These are phyloP conservation scores for Bullera alba DNA, from an alignment of 768 basidiomycete species.

Conservation along the genomic window DNA sequence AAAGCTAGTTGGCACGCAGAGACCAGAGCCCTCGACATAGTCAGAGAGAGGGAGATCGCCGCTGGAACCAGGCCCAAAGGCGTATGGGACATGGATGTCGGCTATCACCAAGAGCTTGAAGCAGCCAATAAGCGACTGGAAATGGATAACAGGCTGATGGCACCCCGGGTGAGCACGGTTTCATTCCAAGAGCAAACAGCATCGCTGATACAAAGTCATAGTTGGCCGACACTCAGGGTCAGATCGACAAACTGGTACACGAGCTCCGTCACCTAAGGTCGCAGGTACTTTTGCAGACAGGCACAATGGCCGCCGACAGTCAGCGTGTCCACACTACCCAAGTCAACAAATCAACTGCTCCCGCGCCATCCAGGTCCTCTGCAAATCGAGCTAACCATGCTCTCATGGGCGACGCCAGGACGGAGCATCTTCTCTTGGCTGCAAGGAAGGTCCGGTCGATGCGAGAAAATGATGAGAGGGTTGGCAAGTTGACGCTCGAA, in stretches of 20 bases:
- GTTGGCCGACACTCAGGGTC: constrained; percentile 39
- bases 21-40: constrained; percentile 19
- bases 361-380: constrained; percentile 13
- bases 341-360: constrained; percentile 1
- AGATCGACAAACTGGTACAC: constrained; percentile 38
- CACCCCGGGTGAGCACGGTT: constrained; percentile 26
- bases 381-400: constrained; percentile 9
- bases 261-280: constrained; percentile 34
- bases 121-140: constrained; percentile 40
- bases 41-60: constrained; percentile 31
- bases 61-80: constrained; percentile 24
- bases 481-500: constrained; percentile 31
- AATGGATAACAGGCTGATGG: constrained; percentile 42
- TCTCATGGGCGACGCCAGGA: constrained; percentile 39
- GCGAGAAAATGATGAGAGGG: constrained; percentile 12
- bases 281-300: constrained; percentile 22
- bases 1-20: constrained; percentile 32
- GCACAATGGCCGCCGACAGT: background rate
- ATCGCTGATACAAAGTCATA: constrained; percentile 12
- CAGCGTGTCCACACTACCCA: background rate
- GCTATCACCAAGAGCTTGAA: constrained; percentile 41
- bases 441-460: constrained; percentile 28
- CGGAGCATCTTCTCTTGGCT: constrained; percentile 38
- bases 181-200: background rate
- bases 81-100: constrained; percentile 35